Evolutionary conservation across 768 basidiomycete genomes (phyloP), one percentile per base, ranked within the genome.

Genomic region (Amanita muscaria): DNA sequence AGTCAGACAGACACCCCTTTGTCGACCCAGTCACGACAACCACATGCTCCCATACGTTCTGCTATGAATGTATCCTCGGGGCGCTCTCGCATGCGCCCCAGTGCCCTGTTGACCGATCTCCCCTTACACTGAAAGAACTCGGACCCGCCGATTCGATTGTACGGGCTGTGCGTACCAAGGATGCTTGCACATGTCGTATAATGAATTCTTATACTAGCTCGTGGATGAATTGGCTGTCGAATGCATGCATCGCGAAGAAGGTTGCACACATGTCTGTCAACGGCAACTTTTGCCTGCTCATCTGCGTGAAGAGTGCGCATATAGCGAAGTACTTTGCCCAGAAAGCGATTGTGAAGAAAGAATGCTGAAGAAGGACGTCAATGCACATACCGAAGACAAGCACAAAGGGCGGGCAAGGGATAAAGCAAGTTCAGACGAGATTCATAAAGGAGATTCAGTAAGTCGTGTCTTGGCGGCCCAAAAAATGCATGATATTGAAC

Each of bases 21-120:
- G 64, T 77, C 6, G 76, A 88, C 23, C 91, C 90, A 8, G 73
- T 72, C 1, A 85, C 84, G 0, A 81, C 87, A 0, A 72, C 63
- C 31, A 77, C 81, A 6, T 93, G 91, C 53, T 69, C 75, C 48
- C 91, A 90, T 58, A 93, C 88, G 0, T 93, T 93, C 60, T 94
- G 91, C 59, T 63, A 64, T n/a, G 80, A 78, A 23, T 94, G 91
- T 56, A 86, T 92, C 48, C 53, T 65, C n/a, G 68, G 70, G 40
- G 85, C 90, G 0, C 70, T 93, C 3, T 59, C 62, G 10, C 75
- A 84, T 48, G 77, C 80, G 5, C 66, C 73, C 0, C 79, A 81
- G 49, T 94, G 91, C 59, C 91, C 91, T 9, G 78, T 94, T 23
- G 90, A 93, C 62, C 77, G 91, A 16, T 81, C 77, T 11, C 69